Evolutionary conservation across 768 basidiomycete species (phyloP), one percentile per base, ranked within the genome.

Genomic region (Mycena epipterygia): DNA sequence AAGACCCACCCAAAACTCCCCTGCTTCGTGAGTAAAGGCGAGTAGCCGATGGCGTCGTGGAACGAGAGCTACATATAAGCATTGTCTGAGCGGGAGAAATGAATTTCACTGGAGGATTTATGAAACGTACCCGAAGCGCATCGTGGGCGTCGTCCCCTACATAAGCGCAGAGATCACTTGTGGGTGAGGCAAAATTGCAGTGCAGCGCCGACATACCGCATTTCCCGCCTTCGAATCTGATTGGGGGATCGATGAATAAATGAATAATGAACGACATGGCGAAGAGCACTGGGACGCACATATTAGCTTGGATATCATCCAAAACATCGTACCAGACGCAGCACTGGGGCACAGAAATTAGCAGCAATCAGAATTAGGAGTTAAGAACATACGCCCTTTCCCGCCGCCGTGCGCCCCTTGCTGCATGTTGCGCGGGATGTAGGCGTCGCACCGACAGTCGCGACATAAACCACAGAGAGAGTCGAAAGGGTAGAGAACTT

Each of bases 31-130:
- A 74, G 61, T 8, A 16, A 37, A 5, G 70, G 70, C 16, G 70
- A 71, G 33, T 33, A 71, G 5, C 70, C 70, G 41, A 74, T 74
- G 16, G 73, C 73, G 32, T 74, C 73, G 53, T 74, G 73, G 42
- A 74, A 74, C 16, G 70, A 33, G 5, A 74, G 52, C 73, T 73
- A 23, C 29, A 4, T 35, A 27, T 2, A 27, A 5, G 5, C 7
- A 17, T 27, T 25, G 16, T 11, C 1, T 13, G 27, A 27, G 4
- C 11, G 5, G 25, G 17, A 8, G n/a, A 33, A 49, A 39, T 25
- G 17, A 41, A 32, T 9, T 11, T 35, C 8, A 16, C 8, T 39
- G 21, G 1, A 51, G 55, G 4, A 39, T 8, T 16, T 8, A 49
- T n/a, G 25, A 13, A 5, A 49, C 23, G 7, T 19, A 74, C 73